Evolutionary conservation across 2,329 filamentous ascomycete genomes (phyloP).

Genomic region (Metarhizium brunneum): DNA sequence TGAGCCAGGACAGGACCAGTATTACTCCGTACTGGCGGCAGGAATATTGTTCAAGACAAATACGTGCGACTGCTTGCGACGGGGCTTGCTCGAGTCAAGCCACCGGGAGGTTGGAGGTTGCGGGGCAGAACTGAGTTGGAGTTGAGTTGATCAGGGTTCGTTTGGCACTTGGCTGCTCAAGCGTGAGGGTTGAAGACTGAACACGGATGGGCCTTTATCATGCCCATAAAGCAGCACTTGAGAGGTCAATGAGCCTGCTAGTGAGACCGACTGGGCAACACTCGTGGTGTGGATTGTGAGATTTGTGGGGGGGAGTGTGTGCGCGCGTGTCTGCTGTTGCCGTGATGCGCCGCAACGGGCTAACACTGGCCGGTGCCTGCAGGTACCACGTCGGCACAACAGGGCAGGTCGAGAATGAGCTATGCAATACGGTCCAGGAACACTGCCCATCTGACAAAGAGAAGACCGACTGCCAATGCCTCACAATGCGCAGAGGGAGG

Average conservation of each 20-base stretch:
- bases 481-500: neutral
- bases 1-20: neutral
- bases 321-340: neutral
- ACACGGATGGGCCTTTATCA: no score
- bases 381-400: conserved; percentile 6
- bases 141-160: neutral
- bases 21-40: neutral
- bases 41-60: neutral
- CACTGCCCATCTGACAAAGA: conserved; percentile 1
- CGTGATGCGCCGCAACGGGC: conserved; percentile 4
- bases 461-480: neutral
- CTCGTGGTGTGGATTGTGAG: neutral
- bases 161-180: neutral
- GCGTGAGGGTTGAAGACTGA: neutral
- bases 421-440: conserved; percentile 2
- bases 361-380: conserved; percentile 6
- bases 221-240: no score
- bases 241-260: neutral
- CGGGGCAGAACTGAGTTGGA: neutral
- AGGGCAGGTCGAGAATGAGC: neutral
- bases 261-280: neutral
- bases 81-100: conserved; percentile 6
- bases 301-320: neutral
- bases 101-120: neutral
- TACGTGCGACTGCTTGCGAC: conserved; percentile 3